Evolutionary conservation across 106 monocot species (phyloP).

Genomic region (Platanthera zijinensis): DNA sequence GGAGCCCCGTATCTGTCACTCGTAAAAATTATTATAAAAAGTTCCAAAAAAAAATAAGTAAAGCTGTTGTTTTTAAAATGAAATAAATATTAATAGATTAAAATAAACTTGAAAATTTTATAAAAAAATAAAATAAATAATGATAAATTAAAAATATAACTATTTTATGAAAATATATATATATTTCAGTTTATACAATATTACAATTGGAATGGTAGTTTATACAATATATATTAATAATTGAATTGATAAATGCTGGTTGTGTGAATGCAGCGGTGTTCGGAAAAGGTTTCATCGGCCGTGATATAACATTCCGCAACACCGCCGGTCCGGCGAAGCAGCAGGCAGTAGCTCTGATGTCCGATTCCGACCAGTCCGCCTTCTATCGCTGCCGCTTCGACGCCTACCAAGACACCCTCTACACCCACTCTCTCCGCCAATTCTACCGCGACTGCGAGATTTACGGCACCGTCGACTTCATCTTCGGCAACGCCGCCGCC

Average conservation of each 20-base stretch:
- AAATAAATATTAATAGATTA: too few species aligned
- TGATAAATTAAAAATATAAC: background rate
- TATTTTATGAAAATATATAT: background rate
- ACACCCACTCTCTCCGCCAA: constrained; percentile 18
- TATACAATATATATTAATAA: background rate
- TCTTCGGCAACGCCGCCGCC: constrained; percentile 20
- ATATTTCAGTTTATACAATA: background rate
- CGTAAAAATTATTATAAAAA: too few species aligned
- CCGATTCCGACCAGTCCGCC: constrained; percentile 18
- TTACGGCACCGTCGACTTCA: constrained; percentile 30
- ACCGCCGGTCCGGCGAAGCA: constrained; percentile 20
- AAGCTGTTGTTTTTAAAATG: too few species aligned
- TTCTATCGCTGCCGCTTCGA: constrained; percentile 25
- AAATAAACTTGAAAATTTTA: too few species aligned
- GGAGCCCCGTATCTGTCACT: too few species aligned
- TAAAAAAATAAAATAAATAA: background rate
- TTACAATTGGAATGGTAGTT: too few species aligned
- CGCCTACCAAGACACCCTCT: constrained; percentile 28
- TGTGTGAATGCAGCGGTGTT: background rate
- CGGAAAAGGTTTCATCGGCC: constrained; percentile 16
- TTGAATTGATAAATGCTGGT: background rate
- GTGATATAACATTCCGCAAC: constrained; percentile 19
- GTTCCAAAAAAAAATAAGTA: too few species aligned
- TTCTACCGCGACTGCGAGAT: constrained; percentile 23
- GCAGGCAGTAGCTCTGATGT: constrained; percentile 22